These are phyloP conservation scores for Breynia disticha DNA, from an alignment of 441 rosid species.

Conservation along the genomic window DNA sequence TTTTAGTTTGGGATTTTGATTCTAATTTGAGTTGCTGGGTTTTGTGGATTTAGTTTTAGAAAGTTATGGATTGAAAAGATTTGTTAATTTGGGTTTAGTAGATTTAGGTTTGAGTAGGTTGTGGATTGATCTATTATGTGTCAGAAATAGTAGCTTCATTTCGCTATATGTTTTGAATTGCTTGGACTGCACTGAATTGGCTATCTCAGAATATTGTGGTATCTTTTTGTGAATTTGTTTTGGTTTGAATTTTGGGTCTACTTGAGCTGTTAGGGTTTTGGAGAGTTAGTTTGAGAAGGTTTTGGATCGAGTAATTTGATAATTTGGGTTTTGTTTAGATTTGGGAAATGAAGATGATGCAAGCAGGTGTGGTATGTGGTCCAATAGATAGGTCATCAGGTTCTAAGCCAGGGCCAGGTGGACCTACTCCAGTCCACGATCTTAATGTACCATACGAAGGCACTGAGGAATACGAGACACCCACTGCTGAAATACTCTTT, in stretches of 20 bases:
- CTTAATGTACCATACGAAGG: constrained; percentile 95
- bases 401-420: constrained; percentile 46
- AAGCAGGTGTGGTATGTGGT: constrained; percentile 61
- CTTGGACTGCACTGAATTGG: no score
- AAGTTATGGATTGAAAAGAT: no score
- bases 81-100: no score
- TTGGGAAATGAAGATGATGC: constrained; percentile 95
- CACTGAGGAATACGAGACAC: constrained; percentile 90
- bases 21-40: no score
- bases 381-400: constrained; percentile 61
- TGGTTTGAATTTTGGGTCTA: not conserved
- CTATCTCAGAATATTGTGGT: no score
- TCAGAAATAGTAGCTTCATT: no score
- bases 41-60: no score
- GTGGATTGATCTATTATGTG: no score
- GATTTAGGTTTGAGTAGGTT: no score
- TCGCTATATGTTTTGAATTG: no score
- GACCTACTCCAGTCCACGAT: constrained; percentile 72
- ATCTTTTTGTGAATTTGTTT: not conserved
- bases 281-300: constrained; percentile 1
- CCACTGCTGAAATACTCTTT: constrained; percentile 88
- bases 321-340: constrained; percentile 27
- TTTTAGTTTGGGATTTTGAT: no score
- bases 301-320: constrained; percentile 5
- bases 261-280: not conserved